Conservation (phyloP, 306 rosid genomes). For the Psophocarpus tetragonolobus region DNA sequence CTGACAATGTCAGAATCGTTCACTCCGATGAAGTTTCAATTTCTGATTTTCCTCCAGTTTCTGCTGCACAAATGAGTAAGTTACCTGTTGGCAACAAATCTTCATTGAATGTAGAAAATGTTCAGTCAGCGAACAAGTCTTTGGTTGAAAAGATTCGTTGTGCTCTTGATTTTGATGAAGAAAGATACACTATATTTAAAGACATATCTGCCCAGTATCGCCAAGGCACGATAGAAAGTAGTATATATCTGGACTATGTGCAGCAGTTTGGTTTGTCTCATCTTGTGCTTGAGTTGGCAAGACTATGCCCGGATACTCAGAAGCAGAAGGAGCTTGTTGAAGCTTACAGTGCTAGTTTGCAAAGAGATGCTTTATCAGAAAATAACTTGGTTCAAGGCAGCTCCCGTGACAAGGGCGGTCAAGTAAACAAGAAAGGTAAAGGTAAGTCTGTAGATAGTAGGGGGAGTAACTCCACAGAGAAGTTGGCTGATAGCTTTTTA, state of each 20-base stretch:
- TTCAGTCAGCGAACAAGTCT: constrained; percentile 88
- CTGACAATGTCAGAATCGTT: constrained; percentile 54
- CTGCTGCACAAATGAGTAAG: constrained; percentile 60
- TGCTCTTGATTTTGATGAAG: constrained; percentile 83
- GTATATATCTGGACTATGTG: constrained; percentile 68
- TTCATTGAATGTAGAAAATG: constrained; percentile 48
- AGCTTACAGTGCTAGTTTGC: constrained; percentile 55
- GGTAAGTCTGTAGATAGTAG: constrained; percentile 54
- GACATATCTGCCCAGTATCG: constrained; percentile 86
- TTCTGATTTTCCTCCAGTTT: constrained; percentile 86
- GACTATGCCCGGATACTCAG: constrained; percentile 73
- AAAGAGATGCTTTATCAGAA: constrained; percentile 45
- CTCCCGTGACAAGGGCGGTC: constrained; percentile 39
- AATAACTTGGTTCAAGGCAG: constrained; percentile 39
- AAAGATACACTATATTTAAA: constrained; percentile 64
- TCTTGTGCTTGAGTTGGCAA: constrained; percentile 85
- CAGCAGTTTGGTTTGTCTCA: constrained; percentile 81
- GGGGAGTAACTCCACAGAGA: constrained; percentile 47
- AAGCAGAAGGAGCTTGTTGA: constrained; percentile 85
- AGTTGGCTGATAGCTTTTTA: constrained; percentile 62
- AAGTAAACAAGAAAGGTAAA: constrained; percentile 69
- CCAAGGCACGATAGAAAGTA: constrained; percentile 73
- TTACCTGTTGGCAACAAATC: constrained; percentile 54
- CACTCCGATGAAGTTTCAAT: constrained; percentile 62
- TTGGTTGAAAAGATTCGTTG: constrained; percentile 83